A percentile compares a stretch with the other conserved stretches of the same genome.
Conservation (phyloP, 768 basidiomycete genomes). For the Phylloporus arenicola region DNA sequence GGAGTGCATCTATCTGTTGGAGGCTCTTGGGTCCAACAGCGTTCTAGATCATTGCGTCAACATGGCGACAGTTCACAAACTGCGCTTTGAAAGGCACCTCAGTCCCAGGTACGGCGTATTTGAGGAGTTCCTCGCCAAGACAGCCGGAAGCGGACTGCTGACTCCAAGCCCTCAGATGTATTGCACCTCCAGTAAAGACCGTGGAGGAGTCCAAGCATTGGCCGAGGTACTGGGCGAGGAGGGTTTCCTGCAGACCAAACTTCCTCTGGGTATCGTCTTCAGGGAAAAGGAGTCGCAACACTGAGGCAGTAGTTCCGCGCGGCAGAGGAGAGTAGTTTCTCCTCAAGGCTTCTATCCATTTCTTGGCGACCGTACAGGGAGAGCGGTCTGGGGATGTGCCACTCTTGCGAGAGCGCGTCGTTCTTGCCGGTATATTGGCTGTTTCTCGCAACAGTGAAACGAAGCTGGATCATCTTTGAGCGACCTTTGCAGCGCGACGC, state of each 20-base stretch:
- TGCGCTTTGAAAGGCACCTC: conserved; percentile 22
- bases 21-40: conserved; percentile 31
- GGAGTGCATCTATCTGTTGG: conserved; percentile 53
- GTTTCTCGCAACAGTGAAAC: conserved; percentile 47
- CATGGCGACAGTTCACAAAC: background rate
- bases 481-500: background rate
- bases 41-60: conserved; percentile 16
- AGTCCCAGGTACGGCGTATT: conserved; percentile 33
- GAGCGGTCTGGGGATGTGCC: conserved; percentile 21
- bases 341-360: conserved; percentile 43
- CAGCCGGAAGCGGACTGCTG: conserved; percentile 50
- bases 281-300: conserved; percentile 80
- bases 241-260: conserved; percentile 68
- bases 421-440: conserved; percentile 23
- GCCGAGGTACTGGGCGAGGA: conserved; percentile 47
- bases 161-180: conserved; percentile 36
- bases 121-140: conserved; percentile 61
- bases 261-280: conserved; percentile 68
- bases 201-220: conserved; percentile 41
- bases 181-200: conserved; percentile 21
- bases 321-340: conserved; percentile 45
- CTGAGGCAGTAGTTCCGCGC: conserved; percentile 46
- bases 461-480: conserved; percentile 34
- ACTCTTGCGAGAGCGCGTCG: conserved; percentile 12
- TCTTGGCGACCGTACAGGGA: conserved; percentile 36